Conservation (phyloP, 768 basidiomycete species). For the Agrocybe praecox region DNA sequence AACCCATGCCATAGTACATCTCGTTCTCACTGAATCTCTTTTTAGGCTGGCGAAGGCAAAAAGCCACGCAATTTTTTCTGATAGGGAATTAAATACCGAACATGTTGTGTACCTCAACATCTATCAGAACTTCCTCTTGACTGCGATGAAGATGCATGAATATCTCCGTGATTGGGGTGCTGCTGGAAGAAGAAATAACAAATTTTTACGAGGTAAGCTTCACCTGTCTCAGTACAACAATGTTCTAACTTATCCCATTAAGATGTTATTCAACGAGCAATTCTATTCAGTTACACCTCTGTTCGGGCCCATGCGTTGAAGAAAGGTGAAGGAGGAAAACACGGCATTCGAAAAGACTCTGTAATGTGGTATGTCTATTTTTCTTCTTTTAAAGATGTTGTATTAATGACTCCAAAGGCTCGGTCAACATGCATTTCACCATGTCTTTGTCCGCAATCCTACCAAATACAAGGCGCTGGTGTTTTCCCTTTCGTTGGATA, state of each 20-base stretch:
- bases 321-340: constrained; percentile 17
- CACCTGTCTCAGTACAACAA: neutral
- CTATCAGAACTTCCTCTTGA: constrained; percentile 82
- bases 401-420: constrained; percentile 52
- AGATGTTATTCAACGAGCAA: constrained; percentile 68
- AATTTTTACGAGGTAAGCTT: constrained; percentile 45
- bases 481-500: constrained; percentile 49
- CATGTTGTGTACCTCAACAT: constrained; percentile 75
- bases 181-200: constrained; percentile 39
- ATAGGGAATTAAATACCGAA: constrained; percentile 66
- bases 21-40: neutral
- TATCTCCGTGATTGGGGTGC: constrained; percentile 71
- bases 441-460: constrained; percentile 58
- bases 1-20: neutral
- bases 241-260: neutral
- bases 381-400: neutral
- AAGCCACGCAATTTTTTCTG: constrained; percentile 81
- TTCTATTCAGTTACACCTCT: constrained; percentile 56
- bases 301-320: constrained; percentile 45
- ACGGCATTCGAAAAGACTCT: constrained; percentile 48
- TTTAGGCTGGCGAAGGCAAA: constrained; percentile 70
- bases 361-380: constrained; percentile 64
- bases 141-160: constrained; percentile 84
- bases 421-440: constrained; percentile 77
- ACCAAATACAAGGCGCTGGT: constrained; percentile 50